Conservation (phyloP, 768 basidiomycete genomes). For the Mycena filopes region DNA sequence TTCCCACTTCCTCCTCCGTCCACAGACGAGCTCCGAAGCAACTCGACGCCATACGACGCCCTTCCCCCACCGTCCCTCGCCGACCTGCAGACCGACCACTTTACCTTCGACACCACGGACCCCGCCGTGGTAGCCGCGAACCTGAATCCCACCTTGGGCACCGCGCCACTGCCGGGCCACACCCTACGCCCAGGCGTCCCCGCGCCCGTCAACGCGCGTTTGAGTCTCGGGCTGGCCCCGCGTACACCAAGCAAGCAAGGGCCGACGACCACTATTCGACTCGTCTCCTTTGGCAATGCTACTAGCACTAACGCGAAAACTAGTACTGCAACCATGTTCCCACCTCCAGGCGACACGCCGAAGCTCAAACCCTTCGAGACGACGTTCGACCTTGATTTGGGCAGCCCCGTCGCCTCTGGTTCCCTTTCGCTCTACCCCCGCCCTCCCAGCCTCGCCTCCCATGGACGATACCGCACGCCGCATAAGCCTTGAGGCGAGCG, state of each 20-base stretch:
- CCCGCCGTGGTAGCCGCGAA: slow-evolving; percentile 40
- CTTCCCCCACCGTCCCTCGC: slow-evolving; percentile 45
- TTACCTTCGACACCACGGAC: slow-evolving; percentile 50
- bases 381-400: slow-evolving; percentile 73
- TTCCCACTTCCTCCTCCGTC: slow-evolving; percentile 28
- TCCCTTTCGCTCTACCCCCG: slow-evolving; percentile 24
- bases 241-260: slow-evolving; percentile 45
- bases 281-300: slow-evolving; percentile 53
- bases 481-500: slow-evolving; percentile 29
- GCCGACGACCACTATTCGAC: slow-evolving; percentile 63
- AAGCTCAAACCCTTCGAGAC: slow-evolving; percentile 74
- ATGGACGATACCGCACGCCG: slow-evolving; percentile 28
- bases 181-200: slow-evolving; percentile 67
- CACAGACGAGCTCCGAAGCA: slow-evolving; percentile 51
- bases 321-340: slow-evolving; percentile 19
- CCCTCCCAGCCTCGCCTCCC: slow-evolving; percentile 28
- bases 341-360: slow-evolving; percentile 57
- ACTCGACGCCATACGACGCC: slow-evolving; percentile 56
- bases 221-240: slow-evolving; percentile 67
- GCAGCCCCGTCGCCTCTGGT: slow-evolving; percentile 53
- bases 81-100: slow-evolving; percentile 57
- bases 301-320: slow-evolving; percentile 38
- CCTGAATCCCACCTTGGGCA: slow-evolving; percentile 42
- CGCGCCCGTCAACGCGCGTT: slow-evolving; percentile 67
- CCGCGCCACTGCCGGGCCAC: slow-evolving; percentile 69